These are phyloP conservation scores for Nitzschia sp. DNA, from an alignment of 108 stramenopile species.

Conservation along the genomic window DNA sequence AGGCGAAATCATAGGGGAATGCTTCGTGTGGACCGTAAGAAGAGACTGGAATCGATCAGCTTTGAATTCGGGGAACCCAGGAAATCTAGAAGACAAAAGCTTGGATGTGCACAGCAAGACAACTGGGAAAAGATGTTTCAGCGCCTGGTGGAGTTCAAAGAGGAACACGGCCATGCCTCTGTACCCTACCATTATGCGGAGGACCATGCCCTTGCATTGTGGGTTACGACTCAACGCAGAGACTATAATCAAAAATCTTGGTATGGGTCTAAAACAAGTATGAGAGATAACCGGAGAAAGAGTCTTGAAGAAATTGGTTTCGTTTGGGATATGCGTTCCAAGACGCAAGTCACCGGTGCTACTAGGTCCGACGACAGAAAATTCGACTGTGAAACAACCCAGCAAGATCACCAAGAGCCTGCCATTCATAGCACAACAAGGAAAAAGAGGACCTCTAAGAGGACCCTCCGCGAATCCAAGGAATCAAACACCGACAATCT, in stretches of 20 bases:
- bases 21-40: background rate
- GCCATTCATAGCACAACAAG: no score
- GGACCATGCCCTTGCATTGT: constrained; percentile 1
- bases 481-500: no score
- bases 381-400: no score
- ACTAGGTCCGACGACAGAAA: no score
- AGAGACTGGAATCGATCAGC: constrained; percentile 53
- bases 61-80: constrained; percentile 63
- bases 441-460: no score
- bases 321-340: background rate
- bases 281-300: background rate
- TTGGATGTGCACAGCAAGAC: constrained; percentile 18
- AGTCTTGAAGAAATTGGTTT: background rate
- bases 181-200: constrained; percentile 35
- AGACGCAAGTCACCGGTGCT: background rate
- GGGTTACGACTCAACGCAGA: constrained; percentile 32
- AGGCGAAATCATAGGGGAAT: background rate
- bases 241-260: background rate
- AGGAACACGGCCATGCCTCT: constrained; percentile 28
- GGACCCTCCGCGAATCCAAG: no score
- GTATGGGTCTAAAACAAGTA: background rate
- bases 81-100: constrained; percentile 41
- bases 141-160: constrained; percentile 25
- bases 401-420: no score
- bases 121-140: constrained; percentile 19